A percentile compares a stretch with the other conserved stretches of the same genome.
These are phyloP conservation scores for Penicillium polonicum DNA, from an alignment of 2,329 filamentous ascomycete genomes.

Conservation along the genomic window DNA sequence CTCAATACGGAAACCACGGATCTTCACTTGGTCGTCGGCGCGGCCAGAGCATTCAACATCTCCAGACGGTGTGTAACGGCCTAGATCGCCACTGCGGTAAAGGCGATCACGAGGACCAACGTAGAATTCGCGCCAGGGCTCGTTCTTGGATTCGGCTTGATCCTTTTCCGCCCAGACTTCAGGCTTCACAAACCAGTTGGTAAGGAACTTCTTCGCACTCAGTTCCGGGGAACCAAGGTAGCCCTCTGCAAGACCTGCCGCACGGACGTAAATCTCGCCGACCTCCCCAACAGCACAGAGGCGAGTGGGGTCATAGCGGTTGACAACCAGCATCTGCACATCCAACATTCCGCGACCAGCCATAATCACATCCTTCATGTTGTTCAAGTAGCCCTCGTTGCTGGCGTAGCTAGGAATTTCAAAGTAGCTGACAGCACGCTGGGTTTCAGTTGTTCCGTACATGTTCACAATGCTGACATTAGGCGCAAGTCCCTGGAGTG, in stretches of 20 bases:
- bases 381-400: conserved; percentile 63
- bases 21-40: conserved; percentile 88
- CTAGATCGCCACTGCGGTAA: conserved; percentile 85
- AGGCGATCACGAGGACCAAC: conserved; percentile 80
- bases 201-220: conserved; percentile 73
- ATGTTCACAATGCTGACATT: conserved; percentile 79
- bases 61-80: conserved; percentile 67
- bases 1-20: conserved; percentile 93
- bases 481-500: conserved; percentile 71
- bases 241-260: conserved; percentile 78
- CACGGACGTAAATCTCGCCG: conserved; percentile 80
- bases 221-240: conserved; percentile 64
- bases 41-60: conserved; percentile 77
- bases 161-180: conserved; percentile 67
- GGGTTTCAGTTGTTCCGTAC: conserved; percentile 86
- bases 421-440: conserved; percentile 78
- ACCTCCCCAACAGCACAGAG: conserved; percentile 78
- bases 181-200: conserved; percentile 82
- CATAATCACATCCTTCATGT: conserved; percentile 72
- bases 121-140: conserved; percentile 77
- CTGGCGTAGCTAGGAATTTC: conserved; percentile 67
- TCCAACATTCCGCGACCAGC: conserved; percentile 84
- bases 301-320: conserved; percentile 63
- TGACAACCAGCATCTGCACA: conserved; percentile 83
- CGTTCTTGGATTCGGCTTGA: conserved; percentile 53